Percentiles rank a stretch among this genome's conserved stretches.
Evolutionary conservation across 2,329 filamentous ascomycete genomes (phyloP).

Genomic region (Leptographium galeiforme): DNA sequence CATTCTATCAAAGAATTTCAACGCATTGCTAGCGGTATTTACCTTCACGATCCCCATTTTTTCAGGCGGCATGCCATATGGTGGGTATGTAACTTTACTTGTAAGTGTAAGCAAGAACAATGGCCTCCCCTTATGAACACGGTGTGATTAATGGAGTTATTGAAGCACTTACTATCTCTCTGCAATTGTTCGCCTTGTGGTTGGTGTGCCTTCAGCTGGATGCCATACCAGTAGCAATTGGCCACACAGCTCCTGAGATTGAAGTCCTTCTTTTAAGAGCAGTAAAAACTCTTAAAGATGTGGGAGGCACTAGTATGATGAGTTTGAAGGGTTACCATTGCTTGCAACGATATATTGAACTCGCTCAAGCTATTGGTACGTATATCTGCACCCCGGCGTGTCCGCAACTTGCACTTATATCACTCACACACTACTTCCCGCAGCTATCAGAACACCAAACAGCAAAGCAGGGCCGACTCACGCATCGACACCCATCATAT

Average conservation of each 20-base stretch:
- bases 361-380: slow-evolving; percentile 1
- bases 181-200: slow-evolving; percentile 17
- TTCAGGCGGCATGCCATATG: slow-evolving; percentile 16
- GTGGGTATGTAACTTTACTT: slow-evolving; percentile 20
- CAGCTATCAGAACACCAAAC: not conserved
- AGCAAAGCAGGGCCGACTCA: not conserved
- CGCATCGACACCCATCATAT: not conserved
- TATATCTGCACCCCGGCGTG: not conserved
- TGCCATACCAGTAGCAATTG: not conserved
- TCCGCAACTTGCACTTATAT: not conserved
- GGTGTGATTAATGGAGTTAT: too few relatives aligned
- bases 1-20: slow-evolving; percentile 12
- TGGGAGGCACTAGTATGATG: slow-evolving; percentile 11
- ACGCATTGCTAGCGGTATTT: slow-evolving; percentile 9
- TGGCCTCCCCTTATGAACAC: too few relatives aligned
- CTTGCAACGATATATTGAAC: slow-evolving; percentile 6
- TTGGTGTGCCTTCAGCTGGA: slow-evolving; percentile 9
- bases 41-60: slow-evolving; percentile 11
- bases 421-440: too few relatives aligned
- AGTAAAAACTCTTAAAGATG: slow-evolving; percentile 1
- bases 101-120: slow-evolving; percentile 9
- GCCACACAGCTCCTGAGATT: not conserved
- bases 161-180: slow-evolving; percentile 15
- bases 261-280: slow-evolving; percentile 3
- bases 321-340: slow-evolving; percentile 10